Conservation (phyloP, 164 flowering plant species). For the Kingdonia uniflora region DNA sequence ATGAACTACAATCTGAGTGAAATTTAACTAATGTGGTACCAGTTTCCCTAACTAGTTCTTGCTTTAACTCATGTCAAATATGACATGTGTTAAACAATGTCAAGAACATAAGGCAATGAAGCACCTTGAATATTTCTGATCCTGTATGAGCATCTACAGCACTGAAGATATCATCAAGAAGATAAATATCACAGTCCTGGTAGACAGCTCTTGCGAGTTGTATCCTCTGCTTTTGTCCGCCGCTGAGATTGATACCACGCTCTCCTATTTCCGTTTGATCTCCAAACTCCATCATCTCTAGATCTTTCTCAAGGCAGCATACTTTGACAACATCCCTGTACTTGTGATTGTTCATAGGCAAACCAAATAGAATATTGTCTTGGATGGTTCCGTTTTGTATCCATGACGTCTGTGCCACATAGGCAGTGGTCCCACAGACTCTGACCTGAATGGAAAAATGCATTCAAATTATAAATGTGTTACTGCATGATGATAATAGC, state of each 20-base stretch:
- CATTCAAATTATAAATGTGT: not conserved
- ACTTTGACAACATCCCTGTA: constrained; percentile 65
- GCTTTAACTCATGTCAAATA: too few species aligned
- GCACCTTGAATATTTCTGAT: constrained; percentile 83
- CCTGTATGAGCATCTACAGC: constrained; percentile 99
- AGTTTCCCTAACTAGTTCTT: too few species aligned
- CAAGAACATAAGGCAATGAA: too few species aligned
- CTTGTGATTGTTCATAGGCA: constrained; percentile 53
- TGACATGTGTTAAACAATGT: too few species aligned
- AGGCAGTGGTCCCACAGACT: constrained; percentile 86
- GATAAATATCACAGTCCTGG: constrained; percentile 82
- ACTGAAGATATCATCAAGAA: constrained; percentile 93
- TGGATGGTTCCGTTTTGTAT: constrained; percentile 94
- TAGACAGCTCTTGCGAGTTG: constrained; percentile 97
- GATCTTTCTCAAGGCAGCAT: constrained; percentile 78
- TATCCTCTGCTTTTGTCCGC: constrained; percentile 96
- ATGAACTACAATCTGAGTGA: too few species aligned
- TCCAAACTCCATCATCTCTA: constrained; percentile 96
- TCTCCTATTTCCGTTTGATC: constrained; percentile 99
- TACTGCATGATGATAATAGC: too few species aligned
- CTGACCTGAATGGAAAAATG: constrained; percentile 45
- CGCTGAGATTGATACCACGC: constrained; percentile 96
- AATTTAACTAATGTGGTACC: too few species aligned
- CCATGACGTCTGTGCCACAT: constrained; percentile 97
- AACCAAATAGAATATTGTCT: constrained; percentile 80